A percentile compares a stretch with the other conserved stretches of the same genome.
These are phyloP conservation scores for Termitomyces sp. DNA, from an alignment of 768 basidiomycete species.

Conservation along the genomic window DNA sequence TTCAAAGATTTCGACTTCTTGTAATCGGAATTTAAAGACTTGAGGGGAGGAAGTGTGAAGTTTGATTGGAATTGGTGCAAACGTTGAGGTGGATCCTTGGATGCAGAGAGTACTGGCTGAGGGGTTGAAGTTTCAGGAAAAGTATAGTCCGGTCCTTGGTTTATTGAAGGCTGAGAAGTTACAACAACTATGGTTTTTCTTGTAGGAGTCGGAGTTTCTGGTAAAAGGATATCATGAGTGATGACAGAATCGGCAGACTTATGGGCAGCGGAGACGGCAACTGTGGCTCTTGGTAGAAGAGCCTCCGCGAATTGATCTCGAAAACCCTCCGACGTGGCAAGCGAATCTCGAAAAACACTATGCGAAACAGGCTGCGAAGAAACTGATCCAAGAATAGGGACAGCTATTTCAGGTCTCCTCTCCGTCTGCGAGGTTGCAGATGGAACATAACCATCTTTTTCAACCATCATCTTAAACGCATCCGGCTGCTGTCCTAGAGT, in stretches of 20 bases:
- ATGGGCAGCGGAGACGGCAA: background rate
- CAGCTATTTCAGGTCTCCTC: background rate
- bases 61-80: slow-evolving; percentile 35
- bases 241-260: background rate
- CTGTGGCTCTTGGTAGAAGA: background rate
- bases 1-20: slow-evolving; percentile 28
- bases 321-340: background rate
- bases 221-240: background rate
- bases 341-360: background rate
- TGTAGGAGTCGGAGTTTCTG: background rate
- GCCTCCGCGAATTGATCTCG: background rate
- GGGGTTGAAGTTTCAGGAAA: slow-evolving; percentile 2
- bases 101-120: slow-evolving; percentile 6
- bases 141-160: slow-evolving; percentile 4
- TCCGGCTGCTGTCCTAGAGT: background rate
- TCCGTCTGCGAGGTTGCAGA: background rate
- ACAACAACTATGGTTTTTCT: slow-evolving; percentile 8
- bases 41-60: slow-evolving; percentile 53
- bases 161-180: slow-evolving; percentile 4
- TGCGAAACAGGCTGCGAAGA: background rate
- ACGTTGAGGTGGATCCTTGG: slow-evolving; percentile 18
- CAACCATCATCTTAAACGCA: background rate
- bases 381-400: background rate
- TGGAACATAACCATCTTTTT: background rate
- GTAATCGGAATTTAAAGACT: slow-evolving; percentile 48